These are phyloP conservation scores for Trichocomaceae sp. DNA, from an alignment of 2,329 filamentous ascomycete genomes.

Conservation along the genomic window DNA sequence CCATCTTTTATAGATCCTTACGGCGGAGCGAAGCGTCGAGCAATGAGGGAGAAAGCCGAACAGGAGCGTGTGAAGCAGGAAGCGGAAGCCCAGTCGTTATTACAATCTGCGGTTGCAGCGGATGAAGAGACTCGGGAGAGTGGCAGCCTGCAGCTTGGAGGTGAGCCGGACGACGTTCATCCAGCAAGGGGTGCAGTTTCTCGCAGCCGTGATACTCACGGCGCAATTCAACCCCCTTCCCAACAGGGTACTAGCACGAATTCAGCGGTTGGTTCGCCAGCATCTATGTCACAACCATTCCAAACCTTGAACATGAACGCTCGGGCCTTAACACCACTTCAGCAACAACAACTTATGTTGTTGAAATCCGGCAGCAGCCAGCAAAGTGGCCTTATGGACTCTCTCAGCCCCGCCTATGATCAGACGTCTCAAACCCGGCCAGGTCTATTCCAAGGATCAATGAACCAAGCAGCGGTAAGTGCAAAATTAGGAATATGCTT, in stretches of 20 bases:
- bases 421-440: constrained; percentile 40
- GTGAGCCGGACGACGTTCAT: constrained; percentile 81
- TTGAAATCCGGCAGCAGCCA: constrained; percentile 54
- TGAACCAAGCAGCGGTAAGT: constrained; percentile 49
- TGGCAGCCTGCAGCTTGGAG: constrained; percentile 81
- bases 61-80: constrained; percentile 53
- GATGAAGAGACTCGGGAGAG: constrained; percentile 78
- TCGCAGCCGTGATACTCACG: constrained; percentile 53
- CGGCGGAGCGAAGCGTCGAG: constrained; percentile 73
- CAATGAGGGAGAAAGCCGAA: constrained; percentile 64
- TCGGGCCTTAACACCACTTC: constrained; percentile 73
- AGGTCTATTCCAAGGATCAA: constrained; percentile 41
- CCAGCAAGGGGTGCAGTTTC: constrained; percentile 33
- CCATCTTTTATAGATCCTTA: constrained; percentile 77
- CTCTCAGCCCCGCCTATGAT: constrained; percentile 33
- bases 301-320: constrained; percentile 57
- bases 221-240: constrained; percentile 68
- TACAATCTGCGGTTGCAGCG: constrained; percentile 46
- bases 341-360: constrained; percentile 65
- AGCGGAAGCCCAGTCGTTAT: constrained; percentile 47
- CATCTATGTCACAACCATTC: constrained; percentile 39
- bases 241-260: constrained; percentile 52
- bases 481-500: constrained; percentile 78
- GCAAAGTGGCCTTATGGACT: constrained; percentile 51
- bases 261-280: constrained; percentile 37